Evolutionary conservation across 441 rosid species (phyloP), one percentile per base, ranked within the genome.

Genomic region (Erodium trifolium): DNA sequence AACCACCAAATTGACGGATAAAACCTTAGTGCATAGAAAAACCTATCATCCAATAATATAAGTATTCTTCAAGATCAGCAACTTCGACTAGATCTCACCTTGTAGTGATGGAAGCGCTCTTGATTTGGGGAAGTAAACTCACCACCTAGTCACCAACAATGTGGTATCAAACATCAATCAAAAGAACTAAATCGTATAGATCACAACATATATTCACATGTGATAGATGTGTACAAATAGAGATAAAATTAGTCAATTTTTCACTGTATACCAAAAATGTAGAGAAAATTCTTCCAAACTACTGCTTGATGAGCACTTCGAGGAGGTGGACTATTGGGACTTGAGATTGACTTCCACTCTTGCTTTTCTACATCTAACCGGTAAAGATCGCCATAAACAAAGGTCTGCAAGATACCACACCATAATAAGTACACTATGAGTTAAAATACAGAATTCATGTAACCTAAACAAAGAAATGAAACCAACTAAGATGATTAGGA

Each of bases 311-410:
- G 99, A 77, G 99, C 90, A 75, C 99, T 93, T 3, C 99, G 91
- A 79, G 95, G 97, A 79, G 97, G 97, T 0, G 99, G 98, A 77
- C 99, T 91, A 63, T 93, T 93, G 47, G 99, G 99, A 71, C 96
- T 93, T 12, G 96, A 89, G 67, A 91, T 70, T 79, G 76, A 71
- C 81, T 87, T 93, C 99, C 99, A 93, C 67, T 85, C 92, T 70
- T 79, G 86, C 86, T 93, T 93, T 70, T 93, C 99, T 68, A 91
- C 92, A 64, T 93, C 99, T 72, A 74, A 87, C 63, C 96, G 88
- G 71, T 85, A 93, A 69, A 93, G 92, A 74, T 89, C 89, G 69
- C 93, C 97, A 18, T 93, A 93, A 13, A 93, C 95, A 77, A 79
- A 89, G n/a, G 97, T 89, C 99, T 93, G 82, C 81, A 78, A 53